Evolutionary conservation across 805 yeast genomes (phyloP), one percentile per base, ranked within the genome.

Genomic region (Hanseniaspora meyeri): DNA sequence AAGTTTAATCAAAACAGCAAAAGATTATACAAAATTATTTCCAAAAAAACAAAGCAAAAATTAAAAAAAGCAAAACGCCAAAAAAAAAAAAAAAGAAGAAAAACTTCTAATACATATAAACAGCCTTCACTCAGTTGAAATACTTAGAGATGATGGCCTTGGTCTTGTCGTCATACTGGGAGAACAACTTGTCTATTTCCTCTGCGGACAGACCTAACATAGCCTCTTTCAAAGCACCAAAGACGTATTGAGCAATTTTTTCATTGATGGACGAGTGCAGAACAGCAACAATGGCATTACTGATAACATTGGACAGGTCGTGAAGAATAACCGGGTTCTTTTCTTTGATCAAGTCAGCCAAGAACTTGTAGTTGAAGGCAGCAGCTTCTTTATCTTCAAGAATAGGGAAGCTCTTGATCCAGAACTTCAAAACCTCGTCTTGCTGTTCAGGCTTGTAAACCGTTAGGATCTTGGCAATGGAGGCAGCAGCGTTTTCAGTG

Each of bases 361-460:
- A 73, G 66, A 87, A 90, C 62, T 77, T 75, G 71, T 88, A 93
- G 19, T 87, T 81, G 68, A 77, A 87, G 16, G 88, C 81, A 4
- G 97, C 97, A 4, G 95, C 95, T 62, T 86, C 93, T 43, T 81
- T 85, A 67, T 93, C 97, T 62, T 81, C 85, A 24, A 82, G 70
- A 43, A 91, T 78, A 24, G 97, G 98, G 61, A 93, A 77, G 11
- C 87, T 77, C 59, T 77, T 76, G 54, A 93, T 72, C 97, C 97
- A 93, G 59, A 78, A 83, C 34, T 75, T 77, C 50, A 87, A 72
- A 29, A 86, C 78, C 29, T 77, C 74, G 60, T 84, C 80, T 57
- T 81, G 70, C 65, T 82, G 79, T 34, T 89, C 82, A 51, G 87
- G 73, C n/a, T 83, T 82, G 62, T 76, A 82, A 16, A 80, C 70